These are phyloP conservation scores for Trichoderma koningii DNA, from an alignment of 2,329 filamentous ascomycete species.

Conservation along the genomic window DNA sequence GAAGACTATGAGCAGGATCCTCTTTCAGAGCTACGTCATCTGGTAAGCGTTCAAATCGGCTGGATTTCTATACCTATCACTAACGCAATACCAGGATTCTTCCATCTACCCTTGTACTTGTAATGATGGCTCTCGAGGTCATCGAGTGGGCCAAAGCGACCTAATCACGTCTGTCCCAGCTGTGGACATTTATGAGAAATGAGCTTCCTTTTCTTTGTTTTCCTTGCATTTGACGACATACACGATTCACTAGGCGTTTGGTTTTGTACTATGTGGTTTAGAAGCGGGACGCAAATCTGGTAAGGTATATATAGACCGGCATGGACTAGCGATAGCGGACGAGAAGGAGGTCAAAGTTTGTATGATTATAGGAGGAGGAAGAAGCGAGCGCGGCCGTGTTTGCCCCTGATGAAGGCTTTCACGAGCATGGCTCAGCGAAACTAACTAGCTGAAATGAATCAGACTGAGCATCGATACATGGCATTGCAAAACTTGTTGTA, in stretches of 20 bases:
- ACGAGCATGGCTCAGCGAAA: neutral
- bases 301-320: constrained; percentile 8
- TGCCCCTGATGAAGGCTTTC: neutral
- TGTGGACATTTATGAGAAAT: constrained; percentile 4
- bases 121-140: constrained; percentile 89
- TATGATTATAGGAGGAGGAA: constrained; percentile 3
- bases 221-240: neutral
- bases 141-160: constrained; percentile 75
- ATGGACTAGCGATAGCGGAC: constrained; percentile 13
- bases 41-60: constrained; percentile 72
- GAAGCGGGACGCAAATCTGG: neutral
- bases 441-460: neutral
- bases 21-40: constrained; percentile 87
- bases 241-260: constrained; percentile 9
- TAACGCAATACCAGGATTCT: constrained; percentile 67
- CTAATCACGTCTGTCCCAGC: neutral
- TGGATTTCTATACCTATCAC: no score
- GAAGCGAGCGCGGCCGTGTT: neutral
- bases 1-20: constrained; percentile 84
- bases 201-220: neutral
- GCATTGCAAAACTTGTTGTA: no score
- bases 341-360: constrained; percentile 1
- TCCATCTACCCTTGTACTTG: constrained; percentile 85
- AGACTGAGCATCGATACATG: neutral
- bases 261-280: neutral